Conservation (phyloP, 148 eudicot species). For the Cornus florida region DNA sequence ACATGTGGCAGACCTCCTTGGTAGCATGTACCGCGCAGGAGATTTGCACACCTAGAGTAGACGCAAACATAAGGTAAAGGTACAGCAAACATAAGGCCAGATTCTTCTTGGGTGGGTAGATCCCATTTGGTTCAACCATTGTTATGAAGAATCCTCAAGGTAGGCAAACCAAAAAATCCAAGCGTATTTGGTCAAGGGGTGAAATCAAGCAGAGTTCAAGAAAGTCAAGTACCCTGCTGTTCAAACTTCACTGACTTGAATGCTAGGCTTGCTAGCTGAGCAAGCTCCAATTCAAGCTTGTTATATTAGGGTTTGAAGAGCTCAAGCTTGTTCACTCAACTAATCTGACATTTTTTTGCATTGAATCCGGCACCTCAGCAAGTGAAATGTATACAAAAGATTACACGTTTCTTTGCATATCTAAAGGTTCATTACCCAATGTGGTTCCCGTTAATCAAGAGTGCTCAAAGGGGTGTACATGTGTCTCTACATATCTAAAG, state of each 20-base stretch:
- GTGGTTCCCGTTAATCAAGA: no score
- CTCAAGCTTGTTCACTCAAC: constrained; percentile 3
- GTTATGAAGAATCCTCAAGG: no score
- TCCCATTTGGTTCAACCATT: background rate
- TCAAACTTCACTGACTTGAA: background rate
- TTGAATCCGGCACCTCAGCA: background rate
- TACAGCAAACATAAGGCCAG: background rate
- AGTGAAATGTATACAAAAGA: background rate
- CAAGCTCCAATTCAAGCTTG: background rate
- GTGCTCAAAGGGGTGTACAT: no score
- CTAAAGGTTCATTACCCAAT: no score
- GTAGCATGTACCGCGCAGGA: background rate
- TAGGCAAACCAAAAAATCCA: background rate
- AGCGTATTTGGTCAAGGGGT: background rate
- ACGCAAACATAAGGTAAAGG: background rate
- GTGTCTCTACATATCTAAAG: no score
- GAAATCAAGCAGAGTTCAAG: background rate
- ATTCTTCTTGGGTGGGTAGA: constrained; percentile 10
- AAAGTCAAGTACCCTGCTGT: background rate
- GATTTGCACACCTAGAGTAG: background rate
- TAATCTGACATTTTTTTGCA: background rate
- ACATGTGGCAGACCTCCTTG: background rate
- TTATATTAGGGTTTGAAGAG: background rate
- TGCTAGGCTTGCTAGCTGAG: background rate
- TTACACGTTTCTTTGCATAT: no score